Percentiles rank a stretch among this genome's conserved stretches.
These are phyloP conservation scores for Zygosaccharomyces gambellarensis DNA, from an alignment of 805 yeast species.

Conservation along the genomic window DNA sequence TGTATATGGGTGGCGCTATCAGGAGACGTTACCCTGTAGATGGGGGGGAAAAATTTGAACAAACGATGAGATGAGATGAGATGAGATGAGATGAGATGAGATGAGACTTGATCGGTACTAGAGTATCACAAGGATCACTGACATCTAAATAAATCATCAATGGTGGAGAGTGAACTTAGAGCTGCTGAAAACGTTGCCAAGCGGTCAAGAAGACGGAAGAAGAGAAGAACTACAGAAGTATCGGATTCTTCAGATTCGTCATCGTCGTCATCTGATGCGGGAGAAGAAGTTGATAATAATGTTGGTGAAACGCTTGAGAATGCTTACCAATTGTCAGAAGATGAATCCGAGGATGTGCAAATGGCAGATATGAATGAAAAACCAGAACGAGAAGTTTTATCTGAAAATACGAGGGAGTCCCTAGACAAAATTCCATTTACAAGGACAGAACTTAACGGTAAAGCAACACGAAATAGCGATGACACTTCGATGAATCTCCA, in stretches of 20 bases:
- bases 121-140: not conserved
- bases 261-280: slow-evolving; percentile 16
- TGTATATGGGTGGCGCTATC: not conserved
- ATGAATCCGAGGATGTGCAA: slow-evolving; percentile 24
- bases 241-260: slow-evolving; percentile 51
- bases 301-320: slow-evolving; percentile 5
- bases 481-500: slow-evolving; percentile 29
- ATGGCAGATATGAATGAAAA: slow-evolving; percentile 34
- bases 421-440: slow-evolving; percentile 31
- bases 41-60: slow-evolving; percentile 4
- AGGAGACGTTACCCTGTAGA: slow-evolving; percentile 5
- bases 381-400: slow-evolving; percentile 21
- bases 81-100: slow-evolving; percentile 2
- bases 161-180: slow-evolving; percentile 25
- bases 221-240: slow-evolving; percentile 78
- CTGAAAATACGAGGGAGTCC: slow-evolving; percentile 19
- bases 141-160: slow-evolving; percentile 2
- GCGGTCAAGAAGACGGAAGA: slow-evolving; percentile 58
- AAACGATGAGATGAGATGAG: slow-evolving; percentile 17
- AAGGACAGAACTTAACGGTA: slow-evolving; percentile 34
- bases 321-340: slow-evolving; percentile 1
- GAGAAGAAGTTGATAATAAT: slow-evolving; percentile 5
- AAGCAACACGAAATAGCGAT: slow-evolving; percentile 14
- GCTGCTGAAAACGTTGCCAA: slow-evolving; percentile 17
- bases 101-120: not conserved